A percentile compares a stretch with the other conserved stretches of the same genome.
Evolutionary conservation across 441 rosid genomes (phyloP).

Genomic region (Theobroma grandiflorum): DNA sequence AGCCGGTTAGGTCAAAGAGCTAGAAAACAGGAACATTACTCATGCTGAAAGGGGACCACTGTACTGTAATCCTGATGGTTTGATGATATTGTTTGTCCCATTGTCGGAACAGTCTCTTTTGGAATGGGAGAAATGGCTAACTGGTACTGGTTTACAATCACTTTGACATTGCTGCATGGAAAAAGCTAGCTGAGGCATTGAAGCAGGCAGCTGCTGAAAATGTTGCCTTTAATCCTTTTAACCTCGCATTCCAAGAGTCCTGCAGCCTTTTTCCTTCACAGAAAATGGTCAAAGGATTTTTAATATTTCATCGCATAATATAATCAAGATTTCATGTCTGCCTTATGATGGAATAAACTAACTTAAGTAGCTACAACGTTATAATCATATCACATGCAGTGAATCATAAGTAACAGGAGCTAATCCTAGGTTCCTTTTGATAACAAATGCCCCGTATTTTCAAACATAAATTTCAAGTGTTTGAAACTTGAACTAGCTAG

Average conservation of each 20-base stretch:
- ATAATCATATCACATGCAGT: neutral
- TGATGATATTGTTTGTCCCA: conserved; percentile 42
- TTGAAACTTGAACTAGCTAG: neutral
- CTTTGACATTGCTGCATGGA: conserved; percentile 36
- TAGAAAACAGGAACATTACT: conserved; percentile 34
- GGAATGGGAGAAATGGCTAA: neutral
- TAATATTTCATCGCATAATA: neutral
- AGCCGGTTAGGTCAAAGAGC: conserved; percentile 36
- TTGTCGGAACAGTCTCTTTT: conserved; percentile 29
- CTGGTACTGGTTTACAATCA: conserved; percentile 21
- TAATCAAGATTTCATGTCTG: neutral
- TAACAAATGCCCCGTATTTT: neutral
- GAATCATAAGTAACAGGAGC: neutral
- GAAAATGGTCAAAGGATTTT: conserved; percentile 25
- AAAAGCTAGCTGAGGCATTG: neutral
- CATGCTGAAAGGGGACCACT: conserved; percentile 42
- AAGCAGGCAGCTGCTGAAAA: conserved; percentile 17
- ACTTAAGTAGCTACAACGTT: neutral
- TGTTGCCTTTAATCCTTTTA: conserved; percentile 28
- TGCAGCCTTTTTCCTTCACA: conserved; percentile 4
- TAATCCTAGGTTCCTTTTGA: neutral
- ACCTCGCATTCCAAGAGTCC: conserved; percentile 17
- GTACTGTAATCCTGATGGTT: conserved; percentile 28
- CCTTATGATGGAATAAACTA: neutral
- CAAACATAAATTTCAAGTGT: neutral